Evolutionary conservation across 768 basidiomycete genomes (phyloP).

Genomic region (Termitomyces sp.): DNA sequence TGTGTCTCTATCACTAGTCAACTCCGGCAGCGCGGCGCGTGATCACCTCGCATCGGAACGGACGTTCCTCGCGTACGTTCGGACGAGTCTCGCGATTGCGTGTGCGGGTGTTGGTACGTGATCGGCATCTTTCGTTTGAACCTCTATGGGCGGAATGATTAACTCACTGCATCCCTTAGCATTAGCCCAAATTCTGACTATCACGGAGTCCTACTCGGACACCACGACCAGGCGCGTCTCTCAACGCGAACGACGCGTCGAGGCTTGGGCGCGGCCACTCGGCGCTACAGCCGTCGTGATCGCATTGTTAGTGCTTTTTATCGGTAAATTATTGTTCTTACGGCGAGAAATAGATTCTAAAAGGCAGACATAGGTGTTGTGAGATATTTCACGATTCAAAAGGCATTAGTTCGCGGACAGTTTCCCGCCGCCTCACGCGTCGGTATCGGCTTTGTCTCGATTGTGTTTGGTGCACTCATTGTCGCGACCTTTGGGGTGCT

Average conservation of each 20-base stretch:
- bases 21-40: conserved; percentile 43
- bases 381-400: conserved; percentile 12
- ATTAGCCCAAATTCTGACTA: conserved; percentile 41
- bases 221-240: not conserved
- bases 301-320: conserved; percentile 27
- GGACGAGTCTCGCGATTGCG: conserved; percentile 43
- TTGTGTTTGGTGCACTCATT: conserved; percentile 6
- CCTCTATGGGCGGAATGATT: not conserved
- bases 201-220: conserved; percentile 21
- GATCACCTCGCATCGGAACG: conserved; percentile 49
- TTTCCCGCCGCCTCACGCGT: conserved; percentile 12
- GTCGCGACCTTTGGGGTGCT: conserved; percentile 4
- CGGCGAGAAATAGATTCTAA: not conserved
- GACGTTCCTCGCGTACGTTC: conserved; percentile 46
- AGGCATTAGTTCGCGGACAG: conserved; percentile 7
- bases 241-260: not conserved
- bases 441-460: conserved; percentile 1
- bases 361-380: not conserved
- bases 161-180: conserved; percentile 18
- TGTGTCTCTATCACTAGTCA: conserved; percentile 27
- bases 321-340: conserved; percentile 13
- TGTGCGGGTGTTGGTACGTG: conserved; percentile 35
- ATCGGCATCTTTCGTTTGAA: not conserved
- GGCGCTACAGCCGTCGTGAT: conserved; percentile 34
- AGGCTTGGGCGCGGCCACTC: conserved; percentile 32